These are phyloP conservation scores for Chytriomyces confervae DNA, from an alignment of 192 early-diverging fungal species.

Conservation along the genomic window DNA sequence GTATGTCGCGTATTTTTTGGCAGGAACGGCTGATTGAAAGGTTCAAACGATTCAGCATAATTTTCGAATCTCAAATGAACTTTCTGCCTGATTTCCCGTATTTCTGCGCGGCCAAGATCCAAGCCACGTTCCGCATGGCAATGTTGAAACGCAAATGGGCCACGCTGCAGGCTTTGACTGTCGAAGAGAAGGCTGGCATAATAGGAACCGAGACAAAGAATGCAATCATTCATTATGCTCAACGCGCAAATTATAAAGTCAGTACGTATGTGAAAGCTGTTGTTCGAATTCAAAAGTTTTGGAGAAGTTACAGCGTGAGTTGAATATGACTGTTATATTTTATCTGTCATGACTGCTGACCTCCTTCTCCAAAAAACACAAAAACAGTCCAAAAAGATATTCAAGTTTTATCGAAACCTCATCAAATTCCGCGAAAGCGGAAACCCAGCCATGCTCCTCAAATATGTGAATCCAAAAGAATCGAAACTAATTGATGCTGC, in stretches of 20 bases:
- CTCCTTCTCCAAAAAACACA: not conserved
- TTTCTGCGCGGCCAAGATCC: constrained; percentile 62
- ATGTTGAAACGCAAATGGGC: constrained; percentile 44
- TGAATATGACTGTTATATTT: no score
- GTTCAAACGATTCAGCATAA: constrained; percentile 49
- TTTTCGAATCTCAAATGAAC: constrained; percentile 38
- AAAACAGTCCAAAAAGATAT: constrained; percentile 55
- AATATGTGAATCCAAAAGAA: constrained; percentile 67
- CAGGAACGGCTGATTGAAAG: constrained; percentile 57
- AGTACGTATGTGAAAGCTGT: constrained; percentile 51
- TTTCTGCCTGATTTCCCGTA: constrained; percentile 58
- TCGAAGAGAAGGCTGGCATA: constrained; percentile 20
- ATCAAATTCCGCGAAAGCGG: constrained; percentile 61
- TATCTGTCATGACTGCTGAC: no score
- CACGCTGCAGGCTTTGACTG: constrained; percentile 38
- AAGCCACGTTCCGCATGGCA: constrained; percentile 52
- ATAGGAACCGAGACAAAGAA: constrained; percentile 39
- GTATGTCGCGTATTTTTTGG: not conserved
- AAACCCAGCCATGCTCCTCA: constrained; percentile 55
- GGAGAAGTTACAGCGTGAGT: constrained; percentile 57
- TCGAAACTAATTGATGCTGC: constrained; percentile 56
- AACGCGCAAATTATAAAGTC: constrained; percentile 32
- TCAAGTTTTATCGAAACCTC: constrained; percentile 59
- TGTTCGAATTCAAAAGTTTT: constrained; percentile 53
- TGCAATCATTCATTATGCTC: constrained; percentile 43